Evolutionary conservation across 2,329 filamentous ascomycete species (phyloP), one percentile per base, ranked within the genome.

Genomic region (Chaetomium globosum): DNA sequence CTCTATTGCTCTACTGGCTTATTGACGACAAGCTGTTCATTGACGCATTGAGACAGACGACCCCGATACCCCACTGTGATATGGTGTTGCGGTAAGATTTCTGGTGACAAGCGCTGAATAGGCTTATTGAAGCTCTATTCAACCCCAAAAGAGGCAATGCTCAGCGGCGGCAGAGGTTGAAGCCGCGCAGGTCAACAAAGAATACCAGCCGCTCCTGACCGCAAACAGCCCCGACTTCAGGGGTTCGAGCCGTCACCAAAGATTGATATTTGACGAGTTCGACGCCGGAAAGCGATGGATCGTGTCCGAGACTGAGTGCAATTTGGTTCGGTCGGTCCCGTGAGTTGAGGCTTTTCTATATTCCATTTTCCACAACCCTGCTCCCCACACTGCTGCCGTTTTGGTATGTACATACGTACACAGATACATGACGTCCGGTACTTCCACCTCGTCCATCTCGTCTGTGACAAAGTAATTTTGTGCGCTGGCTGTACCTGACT

Each of bases 51-150:
- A 55, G 30, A 56, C 51, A 54, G 30, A 19, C n/a, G 26, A 52
- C 56, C 26, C 64, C 59, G 46, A 60, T 61, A 56, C 60, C 33
- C 64, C 59, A 52, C 64, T 61, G 59, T 61, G 58, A 57, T 62
- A 46, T 63, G 61, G 56, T 63, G 61, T 61, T 58, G 53, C 56
- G 54, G 52, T 10, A 28, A 39, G 53, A 19, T 46, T 49, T 43
- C 53, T 12, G 21, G 51, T 51, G 51, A 65, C 57, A 51, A 61
- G 60, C 59, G 54, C 54, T 65, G 63, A 68, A 64, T 67, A 67
- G 28, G n/a, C 52, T 55, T 69, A 73, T 75, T 75, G 70, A 71
- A 51, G 68, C 64, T 73, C 70, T 77, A 77, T 76, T 77, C 72
- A 77, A 53, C 70, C 70, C 75, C 69, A 48, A 73, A 75, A 69